Conservation (phyloP, 2,329 filamentous ascomycete genomes). For the Claviceps purpurea region DNA sequence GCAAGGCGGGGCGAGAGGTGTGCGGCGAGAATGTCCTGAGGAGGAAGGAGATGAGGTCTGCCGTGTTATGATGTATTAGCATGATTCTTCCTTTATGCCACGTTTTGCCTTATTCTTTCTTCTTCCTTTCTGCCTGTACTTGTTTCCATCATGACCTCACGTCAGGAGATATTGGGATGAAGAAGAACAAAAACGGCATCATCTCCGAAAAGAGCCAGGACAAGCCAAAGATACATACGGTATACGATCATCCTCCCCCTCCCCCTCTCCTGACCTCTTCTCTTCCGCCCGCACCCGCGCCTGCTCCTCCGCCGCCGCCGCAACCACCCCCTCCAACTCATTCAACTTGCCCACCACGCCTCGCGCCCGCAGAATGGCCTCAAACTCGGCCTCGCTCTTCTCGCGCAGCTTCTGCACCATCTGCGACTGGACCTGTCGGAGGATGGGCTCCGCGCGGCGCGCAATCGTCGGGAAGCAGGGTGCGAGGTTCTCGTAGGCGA, state of each 20-base stretch:
- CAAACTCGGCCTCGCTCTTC: constrained; percentile 46
- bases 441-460: constrained; percentile 31
- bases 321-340: constrained; percentile 41
- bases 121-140: no score
- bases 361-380: constrained; percentile 35
- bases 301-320: constrained; percentile 28
- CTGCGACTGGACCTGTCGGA: constrained; percentile 42
- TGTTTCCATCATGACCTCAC: no score
- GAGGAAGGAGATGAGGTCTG: constrained; percentile 43
- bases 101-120: constrained; percentile 4
- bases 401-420: constrained; percentile 42
- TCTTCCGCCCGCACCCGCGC: constrained; percentile 2
- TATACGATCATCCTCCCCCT: background rate
- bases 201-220: no score
- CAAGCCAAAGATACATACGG: background rate
- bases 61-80: background rate
- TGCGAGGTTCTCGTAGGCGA: constrained; percentile 43
- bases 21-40: constrained; percentile 36
- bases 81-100: background rate
- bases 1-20: constrained; percentile 41
- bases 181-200: no score
- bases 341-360: constrained; percentile 45
- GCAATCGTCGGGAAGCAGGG: constrained; percentile 50
- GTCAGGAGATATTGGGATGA: no score
- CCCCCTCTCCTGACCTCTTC: background rate